Percentiles rank a stretch among this genome's conserved stretches.
These are phyloP conservation scores for Pythium phragmiticola DNA, from an alignment of 352 stramenopile species.

Conservation along the genomic window DNA sequence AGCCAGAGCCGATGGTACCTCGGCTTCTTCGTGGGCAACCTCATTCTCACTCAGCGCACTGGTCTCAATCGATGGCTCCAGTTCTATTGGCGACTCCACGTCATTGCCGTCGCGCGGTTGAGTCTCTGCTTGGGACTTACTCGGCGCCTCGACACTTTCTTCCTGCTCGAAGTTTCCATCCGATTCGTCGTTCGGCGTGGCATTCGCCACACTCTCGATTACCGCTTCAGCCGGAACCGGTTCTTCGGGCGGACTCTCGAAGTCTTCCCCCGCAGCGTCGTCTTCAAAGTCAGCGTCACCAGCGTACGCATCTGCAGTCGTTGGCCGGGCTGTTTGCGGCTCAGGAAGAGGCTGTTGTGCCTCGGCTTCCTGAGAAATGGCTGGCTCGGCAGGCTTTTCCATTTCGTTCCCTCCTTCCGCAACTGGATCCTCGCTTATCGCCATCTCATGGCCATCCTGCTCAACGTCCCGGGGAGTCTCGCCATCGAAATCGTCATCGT, in stretches of 20 bases:
- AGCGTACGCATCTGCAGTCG: conserved; percentile 27
- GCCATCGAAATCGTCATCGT: conserved; percentile 9
- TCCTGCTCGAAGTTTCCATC: not conserved
- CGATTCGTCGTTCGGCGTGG: not conserved
- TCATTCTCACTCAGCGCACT: not conserved
- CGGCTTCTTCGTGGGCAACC: not conserved
- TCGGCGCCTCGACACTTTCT: not conserved
- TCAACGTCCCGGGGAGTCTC: not conserved
- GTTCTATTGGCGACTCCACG: not conserved
- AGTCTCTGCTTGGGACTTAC: not conserved
- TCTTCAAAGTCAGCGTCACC: conserved; percentile 36
- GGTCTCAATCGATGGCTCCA: not conserved
- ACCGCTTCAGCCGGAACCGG: not conserved
- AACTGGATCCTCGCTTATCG: too few species aligned
- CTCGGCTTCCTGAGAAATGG: not conserved
- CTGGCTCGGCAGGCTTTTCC: not conserved
- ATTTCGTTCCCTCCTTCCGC: not conserved
- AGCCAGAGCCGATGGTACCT: not conserved
- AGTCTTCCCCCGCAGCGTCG: conserved; percentile 1
- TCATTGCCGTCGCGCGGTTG: not conserved
- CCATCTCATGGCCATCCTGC: not conserved
- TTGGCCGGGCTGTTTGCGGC: not conserved
- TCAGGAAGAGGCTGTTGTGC: not conserved
- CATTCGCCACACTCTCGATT: not conserved
- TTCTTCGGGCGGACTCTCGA: not conserved